Base-by-base conservation (phyloP, 495 filamentous ascomycete species). In the Friedmanniomyces simplex region DNA sequence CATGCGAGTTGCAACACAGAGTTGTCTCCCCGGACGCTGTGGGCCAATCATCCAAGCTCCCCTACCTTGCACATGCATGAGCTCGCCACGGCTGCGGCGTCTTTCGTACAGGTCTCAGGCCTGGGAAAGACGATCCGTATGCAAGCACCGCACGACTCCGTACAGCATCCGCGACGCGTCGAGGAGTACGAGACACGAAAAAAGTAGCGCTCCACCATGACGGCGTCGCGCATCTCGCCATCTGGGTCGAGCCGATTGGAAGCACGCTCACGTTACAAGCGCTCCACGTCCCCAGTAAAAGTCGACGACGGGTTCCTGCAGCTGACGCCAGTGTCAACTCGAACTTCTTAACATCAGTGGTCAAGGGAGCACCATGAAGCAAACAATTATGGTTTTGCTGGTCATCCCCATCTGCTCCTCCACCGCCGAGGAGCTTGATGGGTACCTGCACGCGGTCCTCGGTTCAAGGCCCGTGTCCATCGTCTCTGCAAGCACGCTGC, bases 111-210 rank as follows among this genome's bases (percentile, higher is more conserved):
- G 20, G 41, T 18, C 28, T 3, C 37, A n/a, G 28, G 32, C 49
- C 47, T 24, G 21, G 47, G n/a, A 11, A 16, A 13, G 32, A 7
- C 26, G 47, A 52, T 52, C 50, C 28, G 36, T 50, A 57, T 58
- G 55, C 55, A 45, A 52, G 55, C 55, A 49, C 48, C 52, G 20
- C 49, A 43, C 28, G 49, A 26, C 16, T 28, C 55, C 46, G 46
- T 52, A 58, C 55, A 58, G 48, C 36, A 47, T 58, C 37, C 24
- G 22, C 37, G 37, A 58, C 55, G 55, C 55, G 55, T 58, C 25
- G 28, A 4, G 51, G 18, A 5, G 13, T 7, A 32, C 34, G 50
- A 21, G 50, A 20, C 26, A 50, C 47, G 26, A 5, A 16, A n/a
- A 16, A 16, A 26, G 26, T 26, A 24, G 22, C 42, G 28, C 28